A percentile compares a stretch with the other conserved stretches of the same genome.
Evolutionary conservation across 768 basidiomycete genomes (phyloP).

Genomic region (Tubosaeta sp.): DNA sequence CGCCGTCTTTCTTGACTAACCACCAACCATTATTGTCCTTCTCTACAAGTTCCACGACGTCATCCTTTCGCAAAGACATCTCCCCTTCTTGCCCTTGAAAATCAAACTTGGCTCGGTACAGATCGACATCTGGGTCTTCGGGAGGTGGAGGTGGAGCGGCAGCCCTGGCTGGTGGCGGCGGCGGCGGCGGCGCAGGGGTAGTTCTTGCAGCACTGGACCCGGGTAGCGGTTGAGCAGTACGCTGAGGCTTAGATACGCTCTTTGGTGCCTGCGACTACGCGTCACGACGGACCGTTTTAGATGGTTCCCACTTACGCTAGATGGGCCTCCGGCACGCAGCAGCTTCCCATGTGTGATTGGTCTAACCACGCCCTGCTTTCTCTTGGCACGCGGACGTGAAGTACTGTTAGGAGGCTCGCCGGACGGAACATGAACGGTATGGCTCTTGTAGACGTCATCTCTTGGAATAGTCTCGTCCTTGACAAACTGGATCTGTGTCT

Average conservation of each 20-base stretch:
- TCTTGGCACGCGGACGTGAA: constrained; percentile 79
- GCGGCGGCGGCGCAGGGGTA: constrained; percentile 24
- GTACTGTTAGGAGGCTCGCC: constrained; percentile 82
- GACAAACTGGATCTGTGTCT: constrained; percentile 76
- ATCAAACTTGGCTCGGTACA: constrained; percentile 87
- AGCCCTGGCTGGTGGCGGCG: constrained; percentile 39
- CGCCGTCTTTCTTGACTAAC: constrained; percentile 79
- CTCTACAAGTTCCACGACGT: constrained; percentile 85
- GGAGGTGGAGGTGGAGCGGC: constrained; percentile 54
- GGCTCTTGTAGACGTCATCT: constrained; percentile 91
- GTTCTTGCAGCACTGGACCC: constrained; percentile 34
- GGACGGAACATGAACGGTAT: constrained; percentile 79
- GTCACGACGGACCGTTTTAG: not conserved
- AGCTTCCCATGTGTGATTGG: constrained; percentile 86
- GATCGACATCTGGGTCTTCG: constrained; percentile 59
- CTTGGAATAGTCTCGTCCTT: constrained; percentile 82
- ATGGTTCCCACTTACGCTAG: constrained; percentile 38
- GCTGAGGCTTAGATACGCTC: constrained; percentile 35
- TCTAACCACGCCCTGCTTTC: constrained; percentile 81
- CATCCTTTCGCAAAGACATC: constrained; percentile 85
- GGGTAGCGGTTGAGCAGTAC: constrained; percentile 51
- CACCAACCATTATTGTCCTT: constrained; percentile 98
- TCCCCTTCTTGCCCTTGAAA: constrained; percentile 94
- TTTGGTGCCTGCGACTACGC: constrained; percentile 41
- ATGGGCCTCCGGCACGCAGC: constrained; percentile 71